Base-by-base conservation (phyloP, 148 eudicot genomes). In the Persicaria maculosa region DNA sequence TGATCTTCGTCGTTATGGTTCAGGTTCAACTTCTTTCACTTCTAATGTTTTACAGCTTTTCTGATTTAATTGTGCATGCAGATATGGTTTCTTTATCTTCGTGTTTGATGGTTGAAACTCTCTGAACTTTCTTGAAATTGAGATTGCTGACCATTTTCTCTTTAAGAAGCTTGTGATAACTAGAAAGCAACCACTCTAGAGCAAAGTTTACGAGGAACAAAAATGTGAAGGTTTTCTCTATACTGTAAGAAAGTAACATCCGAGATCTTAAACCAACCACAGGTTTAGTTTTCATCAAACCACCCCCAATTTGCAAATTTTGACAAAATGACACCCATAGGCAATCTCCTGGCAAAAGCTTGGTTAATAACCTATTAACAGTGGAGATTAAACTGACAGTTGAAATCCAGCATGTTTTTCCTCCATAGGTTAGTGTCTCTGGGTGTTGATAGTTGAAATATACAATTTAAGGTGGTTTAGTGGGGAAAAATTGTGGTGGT, bases 1-100 rank as follows among this genome's bases (percentile, higher is more conserved):
- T 79, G 99, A 96, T 85, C 82, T 96, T 78, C 92, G 99, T 62
- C 99, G 99, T 54, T 96, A 92, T 82, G 99, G 99, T 65, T 92
- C 99, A 85, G 99, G 99, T 92, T 77, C 79, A 80, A 19, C 20
- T 48, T 14, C 74, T 73, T 72, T 74, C 10, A 11, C 74, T 53
- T 84, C 55, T 64, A 52, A 12, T 55, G 12, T 9, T 54, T 54
- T 46, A 44, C 22, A 16, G 14, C 19, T 31, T 50, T 76, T 52
- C 44, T 45, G 17, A 16, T 46, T 58, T 20, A 20, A 20, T 20
- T 0, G 22, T 20, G 22, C 22, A 20, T 20, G 22, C 61, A 55
- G 61, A 55, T 55, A 55, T 55, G 19, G 7, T 19, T 19, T 4
- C 4, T 1, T 2, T 17, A 6, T 55, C 2, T 55, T 53, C 15